Conservation (phyloP, 345 rosid species). For the Hypericum androsaemum region DNA sequence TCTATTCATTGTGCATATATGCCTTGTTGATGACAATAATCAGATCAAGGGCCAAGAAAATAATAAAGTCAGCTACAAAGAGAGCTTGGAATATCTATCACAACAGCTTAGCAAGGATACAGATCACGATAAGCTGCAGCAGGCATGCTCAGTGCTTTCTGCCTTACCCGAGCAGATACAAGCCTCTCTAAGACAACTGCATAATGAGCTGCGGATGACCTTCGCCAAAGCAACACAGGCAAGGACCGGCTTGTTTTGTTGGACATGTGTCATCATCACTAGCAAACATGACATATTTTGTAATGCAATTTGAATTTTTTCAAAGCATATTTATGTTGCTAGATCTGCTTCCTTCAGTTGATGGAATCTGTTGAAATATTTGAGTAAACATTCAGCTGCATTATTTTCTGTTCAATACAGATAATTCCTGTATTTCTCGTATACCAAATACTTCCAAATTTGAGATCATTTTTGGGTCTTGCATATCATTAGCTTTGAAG, state of each 20-base stretch:
- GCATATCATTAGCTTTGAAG: too few species aligned
- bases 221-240: conserved; percentile 55
- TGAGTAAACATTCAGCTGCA: too few species aligned
- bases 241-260: conserved; percentile 10
- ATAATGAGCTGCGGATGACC: conserved; percentile 40
- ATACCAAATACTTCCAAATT: too few species aligned
- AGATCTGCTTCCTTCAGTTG: too few species aligned
- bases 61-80: conserved; percentile 44
- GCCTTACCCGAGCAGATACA: conserved; percentile 48
- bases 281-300: conserved; percentile 1
- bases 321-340: too few species aligned
- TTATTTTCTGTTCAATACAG: too few species aligned
- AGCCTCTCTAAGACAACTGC: conserved; percentile 38
- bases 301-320: not conserved
- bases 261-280: not conserved
- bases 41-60: conserved; percentile 65
- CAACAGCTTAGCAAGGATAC: conserved; percentile 42
- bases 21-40: conserved; percentile 17
- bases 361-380: too few species aligned
- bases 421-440: too few species aligned
- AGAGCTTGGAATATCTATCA: conserved; percentile 51
- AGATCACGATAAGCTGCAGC: conserved; percentile 40
- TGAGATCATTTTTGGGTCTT: too few species aligned
- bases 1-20: conserved; percentile 13
- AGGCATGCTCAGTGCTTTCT: conserved; percentile 37